Conservation (phyloP, 78 protist species). For the Parvularia atlantis region DNA sequence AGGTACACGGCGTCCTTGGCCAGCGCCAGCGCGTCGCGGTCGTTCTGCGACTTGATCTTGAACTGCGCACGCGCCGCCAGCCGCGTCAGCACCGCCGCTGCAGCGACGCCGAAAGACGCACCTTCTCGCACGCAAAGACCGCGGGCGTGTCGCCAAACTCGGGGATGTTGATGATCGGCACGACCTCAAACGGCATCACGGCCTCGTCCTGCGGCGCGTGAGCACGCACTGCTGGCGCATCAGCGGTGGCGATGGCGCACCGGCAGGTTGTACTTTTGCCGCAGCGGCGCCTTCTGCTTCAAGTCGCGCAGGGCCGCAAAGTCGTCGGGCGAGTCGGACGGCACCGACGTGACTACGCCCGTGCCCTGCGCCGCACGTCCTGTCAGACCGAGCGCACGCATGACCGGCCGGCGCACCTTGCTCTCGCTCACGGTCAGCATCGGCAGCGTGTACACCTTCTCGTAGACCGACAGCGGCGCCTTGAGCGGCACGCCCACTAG, state of each 20-base stretch:
- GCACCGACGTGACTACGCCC: constrained; percentile 93
- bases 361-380: constrained; percentile 67
- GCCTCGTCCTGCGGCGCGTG: too few species aligned
- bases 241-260: constrained; percentile 50
- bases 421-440: constrained; percentile 60
- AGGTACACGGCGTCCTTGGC: constrained; percentile 86
- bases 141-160: constrained; percentile 31
- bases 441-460: constrained; percentile 80
- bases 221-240: not conserved
- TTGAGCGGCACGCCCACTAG: constrained; percentile 74
- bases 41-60: constrained; percentile 74
- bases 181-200: constrained; percentile 70
- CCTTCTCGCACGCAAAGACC: not conserved
- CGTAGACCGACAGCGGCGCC: constrained; percentile 77
- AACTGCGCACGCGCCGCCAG: constrained; percentile 79
- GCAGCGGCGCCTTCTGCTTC: constrained; percentile 66
- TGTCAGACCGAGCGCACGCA: too few species aligned
- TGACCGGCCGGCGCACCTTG: constrained; percentile 4
- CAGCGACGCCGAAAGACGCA: not conserved
- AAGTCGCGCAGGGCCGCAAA: constrained; percentile 84
- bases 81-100: constrained; percentile 49
- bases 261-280: constrained; percentile 60
- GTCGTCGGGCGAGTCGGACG: constrained; percentile 98
- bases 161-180: constrained; percentile 81
- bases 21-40: constrained; percentile 56